These are phyloP conservation scores for Tubosaeta sp. DNA, from an alignment of 768 basidiomycete genomes.

Conservation along the genomic window DNA sequence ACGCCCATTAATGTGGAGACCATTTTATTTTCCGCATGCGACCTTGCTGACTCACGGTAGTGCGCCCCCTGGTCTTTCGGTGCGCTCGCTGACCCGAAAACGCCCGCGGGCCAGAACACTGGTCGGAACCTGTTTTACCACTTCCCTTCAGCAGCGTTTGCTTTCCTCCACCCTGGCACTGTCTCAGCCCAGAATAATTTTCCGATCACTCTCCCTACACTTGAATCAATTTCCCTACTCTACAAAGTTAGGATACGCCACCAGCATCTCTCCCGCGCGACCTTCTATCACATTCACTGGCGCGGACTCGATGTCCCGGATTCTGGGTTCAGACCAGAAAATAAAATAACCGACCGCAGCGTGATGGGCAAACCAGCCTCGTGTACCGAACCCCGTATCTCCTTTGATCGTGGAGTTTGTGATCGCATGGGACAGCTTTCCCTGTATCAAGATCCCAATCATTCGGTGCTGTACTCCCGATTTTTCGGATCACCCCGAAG, in stretches of 20 bases:
- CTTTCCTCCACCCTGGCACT: background rate
- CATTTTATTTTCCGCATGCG: constrained; percentile 1
- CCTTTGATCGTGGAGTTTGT: constrained; percentile 15
- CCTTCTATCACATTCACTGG: background rate
- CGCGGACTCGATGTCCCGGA: background rate
- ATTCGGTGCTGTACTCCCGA: background rate
- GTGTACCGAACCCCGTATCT: background rate
- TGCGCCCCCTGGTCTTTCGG: constrained; percentile 8
- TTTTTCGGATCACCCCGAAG: constrained; percentile 9
- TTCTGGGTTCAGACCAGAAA: background rate
- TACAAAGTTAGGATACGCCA: background rate
- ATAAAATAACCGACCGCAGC: background rate
- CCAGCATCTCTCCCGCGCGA: background rate
- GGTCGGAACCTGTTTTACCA: constrained; percentile 1
- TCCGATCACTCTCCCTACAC: background rate
- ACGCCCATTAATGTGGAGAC: background rate
- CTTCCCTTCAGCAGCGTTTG: background rate
- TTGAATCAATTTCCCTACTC: background rate
- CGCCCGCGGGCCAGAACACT: constrained; percentile 6
- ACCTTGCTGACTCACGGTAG: constrained; percentile 12
- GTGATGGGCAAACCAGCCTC: background rate
- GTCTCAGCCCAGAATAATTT: background rate
- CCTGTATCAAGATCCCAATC: background rate
- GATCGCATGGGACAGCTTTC: constrained; percentile 4
- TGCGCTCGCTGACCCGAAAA: constrained; percentile 11